These are phyloP conservation scores for Psidium guajava DNA, from an alignment of 345 rosid species.

Conservation along the genomic window DNA sequence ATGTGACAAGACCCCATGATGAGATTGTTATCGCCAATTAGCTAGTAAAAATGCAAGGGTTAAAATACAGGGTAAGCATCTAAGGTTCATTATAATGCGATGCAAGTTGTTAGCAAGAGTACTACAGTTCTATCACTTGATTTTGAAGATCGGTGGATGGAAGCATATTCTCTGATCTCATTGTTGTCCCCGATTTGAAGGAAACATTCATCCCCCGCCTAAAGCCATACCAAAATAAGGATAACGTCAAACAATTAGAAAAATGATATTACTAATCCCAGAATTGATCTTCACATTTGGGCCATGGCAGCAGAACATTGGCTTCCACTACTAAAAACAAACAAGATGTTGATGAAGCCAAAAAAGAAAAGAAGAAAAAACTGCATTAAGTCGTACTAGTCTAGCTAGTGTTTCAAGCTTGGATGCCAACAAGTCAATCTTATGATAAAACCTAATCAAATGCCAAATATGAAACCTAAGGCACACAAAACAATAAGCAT, in stretches of 20 bases:
- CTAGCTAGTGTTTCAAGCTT: not conserved
- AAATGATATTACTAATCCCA: not conserved
- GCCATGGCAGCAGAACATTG: not conserved
- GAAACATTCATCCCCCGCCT: slow-evolving; percentile 75
- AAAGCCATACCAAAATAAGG: not conserved
- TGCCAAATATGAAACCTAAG: not conserved
- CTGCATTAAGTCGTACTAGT: not conserved
- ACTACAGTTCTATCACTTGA: slow-evolving; percentile 61
- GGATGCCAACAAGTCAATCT: not conserved
- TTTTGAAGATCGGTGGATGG: slow-evolving; percentile 87
- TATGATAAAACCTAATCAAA: not conserved
- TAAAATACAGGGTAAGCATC: not conserved
- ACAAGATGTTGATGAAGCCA: not conserved
- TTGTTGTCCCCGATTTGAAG: slow-evolving; percentile 77
- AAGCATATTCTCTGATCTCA: slow-evolving; percentile 75
- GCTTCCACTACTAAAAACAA: not conserved
- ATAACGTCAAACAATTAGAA: not conserved
- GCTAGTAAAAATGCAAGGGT: slow-evolving; percentile 23
- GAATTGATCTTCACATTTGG: not conserved
- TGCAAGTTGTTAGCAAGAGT: not conserved
- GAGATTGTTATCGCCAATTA: slow-evolving; percentile 77
- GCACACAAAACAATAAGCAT: not conserved
- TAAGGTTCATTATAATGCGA: not conserved
- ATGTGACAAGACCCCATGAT: slow-evolving; percentile 97
- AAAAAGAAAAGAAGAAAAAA: not conserved